Conservation (phyloP, 305 asterid genomes). For the Fraxinus floribunda region DNA sequence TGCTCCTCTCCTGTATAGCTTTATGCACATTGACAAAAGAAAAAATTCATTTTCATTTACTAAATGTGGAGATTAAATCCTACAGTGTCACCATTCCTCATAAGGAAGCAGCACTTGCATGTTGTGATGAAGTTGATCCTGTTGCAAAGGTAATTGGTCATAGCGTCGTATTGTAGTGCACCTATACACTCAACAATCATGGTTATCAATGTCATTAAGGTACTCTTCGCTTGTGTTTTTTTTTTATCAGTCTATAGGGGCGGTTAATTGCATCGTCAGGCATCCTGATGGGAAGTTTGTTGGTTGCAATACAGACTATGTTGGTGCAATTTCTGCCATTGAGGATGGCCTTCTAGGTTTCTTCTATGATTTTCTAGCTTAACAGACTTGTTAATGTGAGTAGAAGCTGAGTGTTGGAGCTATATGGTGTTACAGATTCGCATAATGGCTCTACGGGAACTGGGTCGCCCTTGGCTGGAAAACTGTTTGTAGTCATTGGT, state of each 20-base stretch:
- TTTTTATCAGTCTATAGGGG: slow-evolving; percentile 72
- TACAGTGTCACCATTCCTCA: slow-evolving; percentile 95
- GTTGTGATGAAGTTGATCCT: slow-evolving; percentile 85
- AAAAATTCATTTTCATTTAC: background rate
- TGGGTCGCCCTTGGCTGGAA: slow-evolving; percentile 72
- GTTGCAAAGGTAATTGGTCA: slow-evolving; percentile 67
- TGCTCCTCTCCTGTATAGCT: background rate
- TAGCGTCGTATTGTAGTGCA: background rate
- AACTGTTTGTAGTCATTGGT: slow-evolving; percentile 79
- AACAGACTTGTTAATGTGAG: slow-evolving; percentile 10
- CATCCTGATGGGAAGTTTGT: slow-evolving; percentile 74
- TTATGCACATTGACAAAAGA: background rate
- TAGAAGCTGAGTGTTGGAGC: slow-evolving; percentile 23
- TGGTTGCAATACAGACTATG: slow-evolving; percentile 90
- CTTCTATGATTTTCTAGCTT: slow-evolving; percentile 17
- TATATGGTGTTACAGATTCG: slow-evolving; percentile 37
- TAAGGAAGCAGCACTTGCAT: slow-evolving; percentile 68
- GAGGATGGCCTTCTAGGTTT: slow-evolving; percentile 80
- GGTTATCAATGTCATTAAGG: slow-evolving; percentile 8
- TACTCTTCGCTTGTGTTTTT: slow-evolving; percentile 9
- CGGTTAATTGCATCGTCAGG: slow-evolving; percentile 70
- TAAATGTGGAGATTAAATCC: slow-evolving; percentile 10
- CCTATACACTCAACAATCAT: background rate
- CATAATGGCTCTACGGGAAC: slow-evolving; percentile 27
- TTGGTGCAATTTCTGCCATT: slow-evolving; percentile 91